Evolutionary conservation across 108 stramenopile genomes (phyloP).

Genomic region (Discostella stelligeroides): DNA sequence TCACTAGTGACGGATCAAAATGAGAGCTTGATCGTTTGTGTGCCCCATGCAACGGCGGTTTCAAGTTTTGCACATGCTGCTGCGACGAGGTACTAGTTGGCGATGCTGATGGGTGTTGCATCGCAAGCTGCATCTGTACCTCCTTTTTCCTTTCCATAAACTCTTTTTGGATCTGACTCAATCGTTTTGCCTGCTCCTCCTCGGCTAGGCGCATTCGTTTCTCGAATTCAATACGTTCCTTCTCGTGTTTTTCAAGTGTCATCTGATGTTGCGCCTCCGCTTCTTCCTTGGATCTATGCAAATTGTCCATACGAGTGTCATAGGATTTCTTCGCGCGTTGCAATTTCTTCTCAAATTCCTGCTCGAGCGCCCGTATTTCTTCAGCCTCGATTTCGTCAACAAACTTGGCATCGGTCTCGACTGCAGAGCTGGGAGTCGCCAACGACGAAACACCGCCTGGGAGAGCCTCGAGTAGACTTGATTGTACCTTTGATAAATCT

Average conservation of each 20-base stretch:
- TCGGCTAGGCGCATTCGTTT: conserved; percentile 82
- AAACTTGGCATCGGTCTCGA: no score
- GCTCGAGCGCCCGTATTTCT: conserved; percentile 71
- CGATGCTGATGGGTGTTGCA: no score
- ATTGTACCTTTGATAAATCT: conserved; percentile 13
- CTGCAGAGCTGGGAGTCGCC: no score
- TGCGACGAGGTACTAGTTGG: background rate
- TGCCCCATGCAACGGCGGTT: conserved; percentile 35
- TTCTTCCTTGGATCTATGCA: conserved; percentile 75
- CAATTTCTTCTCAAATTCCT: conserved; percentile 81
- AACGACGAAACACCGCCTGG: background rate
- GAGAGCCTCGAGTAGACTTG: background rate
- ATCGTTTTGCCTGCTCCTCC: conserved; percentile 75
- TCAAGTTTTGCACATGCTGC: conserved; percentile 4
- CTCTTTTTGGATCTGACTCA: conserved; percentile 77
- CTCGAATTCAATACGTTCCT: conserved; percentile 83
- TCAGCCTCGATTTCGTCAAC: conserved; percentile 55
- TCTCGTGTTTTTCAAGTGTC: conserved; percentile 86
- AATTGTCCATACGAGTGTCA: conserved; percentile 85
- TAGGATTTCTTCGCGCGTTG: conserved; percentile 83
- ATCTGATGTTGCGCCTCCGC: conserved; percentile 85
- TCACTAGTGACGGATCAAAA: conserved; percentile 40
- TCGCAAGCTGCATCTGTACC: conserved; percentile 29
- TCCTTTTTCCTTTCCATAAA: conserved; percentile 44
- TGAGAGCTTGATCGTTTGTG: conserved; percentile 54